Base-by-base conservation (phyloP, 441 rosid species). In the Geranium incanum region DNA sequence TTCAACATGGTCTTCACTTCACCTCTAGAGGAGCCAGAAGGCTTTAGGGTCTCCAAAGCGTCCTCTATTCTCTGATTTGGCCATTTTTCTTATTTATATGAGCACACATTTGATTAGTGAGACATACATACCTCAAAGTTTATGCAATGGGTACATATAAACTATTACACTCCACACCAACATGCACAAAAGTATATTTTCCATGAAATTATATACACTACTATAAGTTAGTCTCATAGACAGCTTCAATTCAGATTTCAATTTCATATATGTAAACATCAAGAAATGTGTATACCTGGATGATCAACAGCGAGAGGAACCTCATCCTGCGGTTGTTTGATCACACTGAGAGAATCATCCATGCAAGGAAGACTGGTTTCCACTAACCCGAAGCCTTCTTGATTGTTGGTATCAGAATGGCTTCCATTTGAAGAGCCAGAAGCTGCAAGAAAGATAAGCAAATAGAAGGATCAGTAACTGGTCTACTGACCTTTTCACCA, bases 241-340 rank as follows among this genome's bases (percentile, higher is more conserved):
- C 60, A 52, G n/a, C 5, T 13, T 52, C n/a, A 52, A 5, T n/a
- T 13, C 16, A 13, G 5, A 52, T 52, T 52, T 52, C 5, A 52
- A 52, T 13, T 52, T 28, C 33, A 28, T 28, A 28, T 28, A 28
- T 28, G 33, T 28, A 28, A 28, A 28, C 60, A 13, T 52, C n/a
- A 4, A n/a, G 16, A 5, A n/a, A 52, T 5, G 16, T 52, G 6
- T 16, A 57, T 57, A 57, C 63, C 9, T 57, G 8, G 11, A 57
- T 57, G 18, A 6, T 57, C 63, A 57, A 57, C 63, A 4, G 63
- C 63, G 16, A 57, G 23, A 16, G 63, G 63, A 57, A 57, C 63
- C 21, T 57, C 63, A 4, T 57, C 23, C 63, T 0, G 63, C 15
- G 63, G 63, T 16, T 57, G 63, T 15, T 57, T 16, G 63, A 57